These are phyloP conservation scores for Phytophthora citricola DNA, from an alignment of 352 stramenopile genomes.

Conservation along the genomic window DNA sequence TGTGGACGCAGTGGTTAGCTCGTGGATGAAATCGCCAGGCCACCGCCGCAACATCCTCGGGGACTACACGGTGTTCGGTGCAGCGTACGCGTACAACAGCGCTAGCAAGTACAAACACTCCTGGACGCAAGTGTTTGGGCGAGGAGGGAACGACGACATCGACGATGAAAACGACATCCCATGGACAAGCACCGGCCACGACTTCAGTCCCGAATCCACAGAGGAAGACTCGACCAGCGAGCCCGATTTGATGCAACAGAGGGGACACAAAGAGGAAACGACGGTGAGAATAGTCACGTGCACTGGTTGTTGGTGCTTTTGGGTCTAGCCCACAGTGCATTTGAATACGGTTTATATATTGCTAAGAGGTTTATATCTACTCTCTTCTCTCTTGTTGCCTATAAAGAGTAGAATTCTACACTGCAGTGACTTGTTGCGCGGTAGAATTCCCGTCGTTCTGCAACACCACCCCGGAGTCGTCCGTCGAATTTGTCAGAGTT, in stretches of 20 bases:
- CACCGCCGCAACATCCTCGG: slow-evolving; percentile 51
- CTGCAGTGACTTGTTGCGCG: not conserved
- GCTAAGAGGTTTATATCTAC: not conserved
- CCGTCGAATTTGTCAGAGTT: slow-evolving; percentile 1
- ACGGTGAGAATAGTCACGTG: slow-evolving; percentile 23
- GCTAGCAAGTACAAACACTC: slow-evolving; percentile 48
- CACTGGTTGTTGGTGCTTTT: slow-evolving; percentile 30
- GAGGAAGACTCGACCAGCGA: slow-evolving; percentile 24
- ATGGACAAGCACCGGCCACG: slow-evolving; percentile 21
- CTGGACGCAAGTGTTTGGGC: slow-evolving; percentile 58
- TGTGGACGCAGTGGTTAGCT: slow-evolving; percentile 46
- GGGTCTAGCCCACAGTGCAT: slow-evolving; percentile 8
- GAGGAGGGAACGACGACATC: slow-evolving; percentile 26
- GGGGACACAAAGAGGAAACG: slow-evolving; percentile 3
- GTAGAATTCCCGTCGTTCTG: slow-evolving; percentile 5
- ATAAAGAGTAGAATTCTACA: not conserved
- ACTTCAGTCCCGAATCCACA: slow-evolving; percentile 23
- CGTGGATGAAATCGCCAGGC: slow-evolving; percentile 60
- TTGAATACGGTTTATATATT: not conserved
- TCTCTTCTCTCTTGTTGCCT: not conserved
- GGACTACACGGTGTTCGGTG: slow-evolving; percentile 40
- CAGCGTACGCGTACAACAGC: slow-evolving; percentile 35
- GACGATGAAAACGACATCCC: slow-evolving; percentile 30
- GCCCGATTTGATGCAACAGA: slow-evolving; percentile 2
- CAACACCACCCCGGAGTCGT: slow-evolving; percentile 6